Evolutionary conservation across 495 filamentous ascomycete species (phyloP).

Genomic region (Daldinia caldariorum): DNA sequence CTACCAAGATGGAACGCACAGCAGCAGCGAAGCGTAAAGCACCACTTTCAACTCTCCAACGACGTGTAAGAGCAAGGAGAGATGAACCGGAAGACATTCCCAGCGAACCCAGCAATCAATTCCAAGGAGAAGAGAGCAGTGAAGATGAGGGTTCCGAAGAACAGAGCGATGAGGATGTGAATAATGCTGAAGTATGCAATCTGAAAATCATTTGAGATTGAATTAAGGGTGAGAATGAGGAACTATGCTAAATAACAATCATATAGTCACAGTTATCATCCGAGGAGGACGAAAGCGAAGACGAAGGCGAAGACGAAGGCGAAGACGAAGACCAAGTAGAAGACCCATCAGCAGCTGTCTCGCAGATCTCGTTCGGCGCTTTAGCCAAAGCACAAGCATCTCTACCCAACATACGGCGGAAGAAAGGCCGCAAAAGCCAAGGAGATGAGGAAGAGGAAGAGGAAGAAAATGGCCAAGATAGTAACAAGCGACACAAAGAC

Average conservation of each 20-base stretch:
- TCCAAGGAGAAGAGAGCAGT: conserved; percentile 47
- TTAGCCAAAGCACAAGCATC: conserved; percentile 84
- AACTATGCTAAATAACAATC: background rate
- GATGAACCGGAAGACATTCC: conserved; percentile 62
- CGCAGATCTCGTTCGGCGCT: conserved; percentile 82
- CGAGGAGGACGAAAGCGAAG: conserved; percentile 24
- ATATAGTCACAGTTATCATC: conserved; percentile 34
- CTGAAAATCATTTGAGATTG: too few species aligned
- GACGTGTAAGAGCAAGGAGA: conserved; percentile 66
- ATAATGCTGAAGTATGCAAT: conserved; percentile 26
- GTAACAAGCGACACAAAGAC: conserved; percentile 27
- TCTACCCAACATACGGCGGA: conserved; percentile 49
- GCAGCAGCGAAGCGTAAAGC: conserved; percentile 36
- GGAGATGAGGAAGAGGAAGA: conserved; percentile 19
- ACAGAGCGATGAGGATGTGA: conserved; percentile 40
- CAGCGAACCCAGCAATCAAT: conserved; percentile 47
- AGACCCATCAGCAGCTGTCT: conserved; percentile 54
- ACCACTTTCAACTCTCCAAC: conserved; percentile 56
- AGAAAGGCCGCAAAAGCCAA: conserved; percentile 51
- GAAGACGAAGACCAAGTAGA: conserved; percentile 49
- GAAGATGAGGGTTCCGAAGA: conserved; percentile 47
- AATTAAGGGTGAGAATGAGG: background rate
- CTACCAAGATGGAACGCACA: conserved; percentile 16
- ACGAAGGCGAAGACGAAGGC: conserved; percentile 40
- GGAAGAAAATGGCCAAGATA: conserved; percentile 31